A percentile compares a stretch with the other conserved stretches of the same genome.
These are phyloP conservation scores for Cadophora malorum DNA, from an alignment of 2,329 filamentous ascomycete genomes.

Conservation along the genomic window DNA sequence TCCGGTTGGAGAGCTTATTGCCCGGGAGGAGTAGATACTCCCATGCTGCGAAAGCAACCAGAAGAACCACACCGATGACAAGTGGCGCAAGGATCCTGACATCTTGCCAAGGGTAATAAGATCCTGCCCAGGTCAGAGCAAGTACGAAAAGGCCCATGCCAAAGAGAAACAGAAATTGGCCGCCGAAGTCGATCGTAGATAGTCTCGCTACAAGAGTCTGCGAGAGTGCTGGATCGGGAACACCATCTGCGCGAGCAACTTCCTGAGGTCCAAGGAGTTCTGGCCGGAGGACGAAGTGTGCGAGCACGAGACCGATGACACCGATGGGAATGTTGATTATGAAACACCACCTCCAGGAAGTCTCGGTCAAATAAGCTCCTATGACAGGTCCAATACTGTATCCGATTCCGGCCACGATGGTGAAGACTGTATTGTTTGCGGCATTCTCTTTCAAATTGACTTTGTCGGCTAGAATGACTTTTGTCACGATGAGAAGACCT, in stretches of 20 bases:
- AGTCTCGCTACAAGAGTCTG: constrained; percentile 49
- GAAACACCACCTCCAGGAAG: constrained; percentile 72
- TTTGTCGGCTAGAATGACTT: constrained; percentile 69
- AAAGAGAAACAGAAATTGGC: constrained; percentile 59
- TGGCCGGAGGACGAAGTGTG: constrained; percentile 62
- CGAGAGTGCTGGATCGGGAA: constrained; percentile 47
- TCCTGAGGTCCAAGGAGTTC: constrained; percentile 61
- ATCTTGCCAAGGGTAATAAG: constrained; percentile 50
- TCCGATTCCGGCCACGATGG: constrained; percentile 62
- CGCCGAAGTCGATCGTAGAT: constrained; percentile 61
- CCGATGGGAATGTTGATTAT: constrained; percentile 66
- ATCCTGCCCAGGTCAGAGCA: constrained; percentile 52
- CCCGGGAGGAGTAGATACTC: constrained; percentile 55
- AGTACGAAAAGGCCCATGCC: constrained; percentile 50
- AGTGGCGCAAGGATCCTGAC: constrained; percentile 49
- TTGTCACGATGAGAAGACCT: constrained; percentile 65
- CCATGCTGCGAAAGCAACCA: constrained; percentile 50
- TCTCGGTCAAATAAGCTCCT: constrained; percentile 59
- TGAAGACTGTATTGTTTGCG: constrained; percentile 67
- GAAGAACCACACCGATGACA: constrained; percentile 47
- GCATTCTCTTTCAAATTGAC: constrained; percentile 67
- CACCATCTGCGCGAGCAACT: constrained; percentile 51
- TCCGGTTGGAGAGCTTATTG: constrained; percentile 52
- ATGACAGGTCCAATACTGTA: constrained; percentile 58
- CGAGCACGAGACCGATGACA: constrained; percentile 56